Conservation (phyloP, 2,329 filamentous ascomycete species). For the Ceratocystis diversiconidia region DNA sequence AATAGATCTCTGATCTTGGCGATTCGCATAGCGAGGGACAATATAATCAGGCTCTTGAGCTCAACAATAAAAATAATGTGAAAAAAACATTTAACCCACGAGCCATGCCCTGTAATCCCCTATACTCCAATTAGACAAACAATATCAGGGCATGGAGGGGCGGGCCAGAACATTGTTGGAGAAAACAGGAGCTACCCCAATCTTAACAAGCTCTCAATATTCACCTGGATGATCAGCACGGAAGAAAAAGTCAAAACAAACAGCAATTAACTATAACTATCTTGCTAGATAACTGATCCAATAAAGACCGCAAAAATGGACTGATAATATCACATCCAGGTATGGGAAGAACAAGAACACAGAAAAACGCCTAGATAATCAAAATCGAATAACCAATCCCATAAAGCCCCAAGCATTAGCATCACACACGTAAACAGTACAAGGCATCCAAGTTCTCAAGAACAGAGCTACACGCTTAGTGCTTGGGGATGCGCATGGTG, state of each 20-base stretch:
- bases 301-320: background rate
- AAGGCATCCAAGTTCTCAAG: background rate
- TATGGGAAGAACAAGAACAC: constrained; percentile 2
- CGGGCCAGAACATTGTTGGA: background rate
- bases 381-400: background rate
- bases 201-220: background rate
- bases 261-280: background rate
- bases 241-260: background rate
- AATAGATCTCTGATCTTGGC: too few species aligned
- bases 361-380: constrained; percentile 4
- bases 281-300: background rate
- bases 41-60: too few species aligned
- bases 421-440: constrained; percentile 8
- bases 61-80: background rate
- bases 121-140: background rate
- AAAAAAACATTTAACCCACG: background rate
- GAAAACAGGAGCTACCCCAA: constrained; percentile 1
- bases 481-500: constrained; percentile 17
- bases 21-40: too few species aligned
- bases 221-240: background rate
- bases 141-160: background rate
- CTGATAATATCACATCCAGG: background rate
- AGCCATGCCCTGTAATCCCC: background rate
- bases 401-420: constrained; percentile 5
- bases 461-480: background rate